Evolutionary conservation across 2,329 filamentous ascomycete genomes (phyloP).

Genomic region (Cladosporium oxysporum): DNA sequence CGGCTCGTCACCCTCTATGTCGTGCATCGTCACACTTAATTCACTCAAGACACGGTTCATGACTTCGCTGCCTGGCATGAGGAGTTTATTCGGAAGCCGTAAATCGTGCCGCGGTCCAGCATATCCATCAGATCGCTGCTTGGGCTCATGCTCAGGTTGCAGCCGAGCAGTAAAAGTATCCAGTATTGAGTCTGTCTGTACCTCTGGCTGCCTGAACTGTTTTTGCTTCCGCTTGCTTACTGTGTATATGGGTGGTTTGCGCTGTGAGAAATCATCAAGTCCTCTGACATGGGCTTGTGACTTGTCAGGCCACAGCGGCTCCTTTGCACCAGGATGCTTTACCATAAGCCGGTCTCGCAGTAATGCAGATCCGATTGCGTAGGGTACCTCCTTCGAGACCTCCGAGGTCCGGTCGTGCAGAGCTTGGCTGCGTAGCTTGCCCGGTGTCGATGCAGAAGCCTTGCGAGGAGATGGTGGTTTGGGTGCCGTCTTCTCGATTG

Average conservation of each 20-base stretch:
- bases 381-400: slow-evolving; percentile 24
- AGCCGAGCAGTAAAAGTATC: slow-evolving; percentile 25
- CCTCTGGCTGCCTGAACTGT: slow-evolving; percentile 28
- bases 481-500: slow-evolving; percentile 36
- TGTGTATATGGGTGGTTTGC: background rate
- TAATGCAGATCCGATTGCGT: slow-evolving; percentile 30
- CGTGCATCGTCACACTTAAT: slow-evolving; percentile 30
- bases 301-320: slow-evolving; percentile 71
- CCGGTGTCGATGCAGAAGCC: slow-evolving; percentile 47
- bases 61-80: slow-evolving; percentile 42
- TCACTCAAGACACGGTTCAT: slow-evolving; percentile 36
- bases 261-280: background rate
- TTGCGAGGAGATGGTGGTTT: slow-evolving; percentile 35
- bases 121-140: slow-evolving; percentile 34
- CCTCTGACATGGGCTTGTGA: slow-evolving; percentile 66
- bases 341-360: slow-evolving; percentile 41
- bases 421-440: slow-evolving; percentile 43
- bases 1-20: slow-evolving; percentile 7
- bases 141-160: slow-evolving; percentile 25
- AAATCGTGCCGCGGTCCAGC: slow-evolving; percentile 36
- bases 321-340: slow-evolving; percentile 65
- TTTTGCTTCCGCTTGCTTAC: slow-evolving; percentile 41
- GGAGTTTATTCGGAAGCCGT: slow-evolving; percentile 32
- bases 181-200: slow-evolving; percentile 29
- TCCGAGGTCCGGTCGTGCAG: slow-evolving; percentile 27